Conservation (phyloP, 805 yeast species). For the Teunomyces pallodes region DNA sequence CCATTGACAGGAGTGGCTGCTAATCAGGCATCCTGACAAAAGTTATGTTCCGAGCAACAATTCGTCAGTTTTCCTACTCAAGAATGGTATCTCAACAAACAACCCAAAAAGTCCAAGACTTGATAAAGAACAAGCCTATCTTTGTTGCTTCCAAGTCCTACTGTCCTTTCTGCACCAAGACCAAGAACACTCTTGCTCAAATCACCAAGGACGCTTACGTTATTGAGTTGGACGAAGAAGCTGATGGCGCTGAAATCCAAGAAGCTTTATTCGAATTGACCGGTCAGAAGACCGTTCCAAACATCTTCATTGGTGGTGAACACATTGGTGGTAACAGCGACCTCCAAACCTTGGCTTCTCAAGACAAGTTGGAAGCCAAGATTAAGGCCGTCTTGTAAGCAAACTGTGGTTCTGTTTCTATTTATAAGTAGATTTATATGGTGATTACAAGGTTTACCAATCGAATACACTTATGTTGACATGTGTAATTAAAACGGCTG, state of each 20-base stretch:
- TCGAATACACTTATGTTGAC: too few relatives aligned
- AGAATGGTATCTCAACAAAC: slow-evolving; percentile 60
- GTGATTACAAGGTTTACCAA: neutral
- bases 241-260: slow-evolving; percentile 82
- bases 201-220: slow-evolving; percentile 48
- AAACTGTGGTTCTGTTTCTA: neutral
- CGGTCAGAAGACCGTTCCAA: slow-evolving; percentile 93
- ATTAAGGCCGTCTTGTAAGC: slow-evolving; percentile 38
- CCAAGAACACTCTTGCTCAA: slow-evolving; percentile 44
- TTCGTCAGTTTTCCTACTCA: slow-evolving; percentile 19
- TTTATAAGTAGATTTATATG: neutral
- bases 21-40: neutral
- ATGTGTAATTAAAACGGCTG: neutral
- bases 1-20: neutral
- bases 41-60: neutral
- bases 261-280: slow-evolving; percentile 72
- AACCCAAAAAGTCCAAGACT: slow-evolving; percentile 54
- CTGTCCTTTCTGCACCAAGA: slow-evolving; percentile 43
- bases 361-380: slow-evolving; percentile 54
- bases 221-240: slow-evolving; percentile 51
- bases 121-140: slow-evolving; percentile 63
- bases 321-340: slow-evolving; percentile 96
- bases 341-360: slow-evolving; percentile 64
- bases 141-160: slow-evolving; percentile 75
- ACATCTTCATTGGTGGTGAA: slow-evolving; percentile 82